Evolutionary conservation across 805 yeast genomes (phyloP).

Genomic region (Brettanomyces naardenensis): DNA sequence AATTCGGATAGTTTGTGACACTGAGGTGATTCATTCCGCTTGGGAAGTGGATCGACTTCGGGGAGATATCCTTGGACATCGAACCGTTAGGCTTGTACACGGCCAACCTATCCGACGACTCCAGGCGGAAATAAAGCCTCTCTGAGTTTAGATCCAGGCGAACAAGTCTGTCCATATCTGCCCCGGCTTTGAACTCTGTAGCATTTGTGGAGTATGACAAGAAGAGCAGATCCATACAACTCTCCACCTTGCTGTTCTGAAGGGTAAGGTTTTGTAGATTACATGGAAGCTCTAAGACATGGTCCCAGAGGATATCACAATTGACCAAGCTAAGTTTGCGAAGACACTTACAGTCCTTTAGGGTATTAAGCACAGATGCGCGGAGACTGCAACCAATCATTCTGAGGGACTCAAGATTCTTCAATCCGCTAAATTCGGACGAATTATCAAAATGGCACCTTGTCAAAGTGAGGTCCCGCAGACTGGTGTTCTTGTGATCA

Average conservation of each 20-base stretch:
- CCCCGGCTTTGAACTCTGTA: neutral
- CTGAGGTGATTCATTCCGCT: neutral
- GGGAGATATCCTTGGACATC: too few species aligned
- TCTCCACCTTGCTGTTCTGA: conserved; percentile 10
- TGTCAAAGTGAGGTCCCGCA: neutral
- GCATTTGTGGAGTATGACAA: conserved; percentile 1
- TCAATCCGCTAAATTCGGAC: conserved; percentile 6
- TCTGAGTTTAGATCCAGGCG: conserved; percentile 1
- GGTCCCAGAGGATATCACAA: conserved; percentile 15
- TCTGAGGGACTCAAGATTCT: conserved; percentile 9
- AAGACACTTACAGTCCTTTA: conserved; percentile 6
- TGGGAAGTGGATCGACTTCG: neutral
- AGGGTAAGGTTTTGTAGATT: conserved; percentile 11
- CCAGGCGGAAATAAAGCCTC: neutral
- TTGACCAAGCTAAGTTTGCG: conserved; percentile 11
- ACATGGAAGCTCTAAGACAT: conserved; percentile 12
- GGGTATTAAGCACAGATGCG: conserved; percentile 7
- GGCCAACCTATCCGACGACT: neutral
- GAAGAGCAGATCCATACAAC: conserved; percentile 12
- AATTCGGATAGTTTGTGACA: conserved; percentile 9
- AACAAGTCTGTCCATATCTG: neutral
- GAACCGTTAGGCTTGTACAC: neutral
- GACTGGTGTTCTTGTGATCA: neutral
- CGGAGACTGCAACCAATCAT: conserved; percentile 14
- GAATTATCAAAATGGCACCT: neutral